Conservation (phyloP, 768 basidiomycete genomes). For the Rhodocollybia butyracea region DNA sequence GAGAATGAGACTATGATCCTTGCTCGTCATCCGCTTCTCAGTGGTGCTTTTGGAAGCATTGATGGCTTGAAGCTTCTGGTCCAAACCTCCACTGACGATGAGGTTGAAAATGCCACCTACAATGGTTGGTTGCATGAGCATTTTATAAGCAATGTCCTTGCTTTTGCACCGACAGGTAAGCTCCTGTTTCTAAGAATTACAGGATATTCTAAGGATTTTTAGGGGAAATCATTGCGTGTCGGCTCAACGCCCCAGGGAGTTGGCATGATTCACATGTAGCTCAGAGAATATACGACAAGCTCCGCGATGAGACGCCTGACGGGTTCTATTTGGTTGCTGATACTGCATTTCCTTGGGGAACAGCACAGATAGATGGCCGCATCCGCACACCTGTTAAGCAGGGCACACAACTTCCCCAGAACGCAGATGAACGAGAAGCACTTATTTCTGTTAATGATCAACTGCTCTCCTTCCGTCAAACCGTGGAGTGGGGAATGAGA, state of each 20-base stretch:
- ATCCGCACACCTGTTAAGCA: conserved; percentile 27
- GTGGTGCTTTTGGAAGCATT: no score
- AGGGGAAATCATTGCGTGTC: conserved; percentile 34
- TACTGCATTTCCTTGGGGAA: conserved; percentile 42
- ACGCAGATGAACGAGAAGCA: conserved; percentile 17
- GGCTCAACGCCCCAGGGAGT: conserved; percentile 41
- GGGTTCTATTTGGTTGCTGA: conserved; percentile 42
- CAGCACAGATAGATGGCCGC: conserved; percentile 22
- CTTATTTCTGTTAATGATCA: conserved; percentile 29
- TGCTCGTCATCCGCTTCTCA: no score
- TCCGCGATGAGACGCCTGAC: conserved; percentile 29
- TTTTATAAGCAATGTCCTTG: conserved; percentile 35
- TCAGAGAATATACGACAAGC: conserved; percentile 32
- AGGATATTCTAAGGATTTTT: not conserved
- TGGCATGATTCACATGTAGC: conserved; percentile 48
- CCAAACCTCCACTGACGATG: conserved; percentile 31
- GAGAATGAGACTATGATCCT: no score
- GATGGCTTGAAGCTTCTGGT: conserved; percentile 34
- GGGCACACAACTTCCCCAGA: conserved; percentile 18
- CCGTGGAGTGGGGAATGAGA: no score
- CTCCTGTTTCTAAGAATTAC: not conserved
- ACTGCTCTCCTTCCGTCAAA: no score
- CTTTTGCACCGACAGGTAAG: conserved; percentile 31
- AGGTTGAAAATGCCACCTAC: conserved; percentile 44
- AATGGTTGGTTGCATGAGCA: conserved; percentile 43